Base-by-base conservation (phyloP, 192 early-diverging fungal species). In the Podila verticillata region DNA sequence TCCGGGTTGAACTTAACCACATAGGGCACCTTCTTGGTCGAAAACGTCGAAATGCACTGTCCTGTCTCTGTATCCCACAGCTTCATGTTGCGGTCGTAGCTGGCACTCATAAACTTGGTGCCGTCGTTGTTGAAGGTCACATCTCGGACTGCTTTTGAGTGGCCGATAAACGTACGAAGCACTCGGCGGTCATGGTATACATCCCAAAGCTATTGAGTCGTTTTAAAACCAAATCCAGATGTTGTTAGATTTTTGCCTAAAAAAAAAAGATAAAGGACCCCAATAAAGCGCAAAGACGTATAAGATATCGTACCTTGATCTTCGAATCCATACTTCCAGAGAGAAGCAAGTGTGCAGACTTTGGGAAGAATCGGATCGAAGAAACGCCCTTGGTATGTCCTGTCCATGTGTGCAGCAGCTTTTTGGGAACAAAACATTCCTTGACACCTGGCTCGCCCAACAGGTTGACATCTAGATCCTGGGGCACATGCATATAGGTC, bases 61-160 rank as follows among this genome's bases (percentile, higher is more conserved):
- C 97, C 88, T 6, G 98, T 99, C 70, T 99, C 98, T 0, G 97
- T 98, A 73, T 99, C 98, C 98, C 98, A 99, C 31, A 97, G 82
- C 80, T 99, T 99, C 28, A 97, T 91, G 67, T 88, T 92, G 68
- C 91, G 92, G 81, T 99, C 98, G 70, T 96, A 98, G 47, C 93
- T 92, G 22, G 93, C 92, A 72, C 91, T 94, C 56, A 99, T 78
- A 68, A 99, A 99, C 49, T 85, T 68, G 3, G 74, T 80, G 22
- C 98, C 98, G 70, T 94, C 92, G 70, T 95, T 96, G 28, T 87
- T 91, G 85, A 99, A 99, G 20, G 87, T 89, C 32, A 98, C 92
- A 74, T 97, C 98, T 15, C 95, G 90, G 19, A 99, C 96, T 1
- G 88, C 96, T 81, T 98, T 97, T 63, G 88, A 90, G 80, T 99